Evolutionary conservation across 495 filamentous ascomycete genomes (phyloP), one percentile per base, ranked within the genome.

Genomic region (Aspergillus olivimuriae): DNA sequence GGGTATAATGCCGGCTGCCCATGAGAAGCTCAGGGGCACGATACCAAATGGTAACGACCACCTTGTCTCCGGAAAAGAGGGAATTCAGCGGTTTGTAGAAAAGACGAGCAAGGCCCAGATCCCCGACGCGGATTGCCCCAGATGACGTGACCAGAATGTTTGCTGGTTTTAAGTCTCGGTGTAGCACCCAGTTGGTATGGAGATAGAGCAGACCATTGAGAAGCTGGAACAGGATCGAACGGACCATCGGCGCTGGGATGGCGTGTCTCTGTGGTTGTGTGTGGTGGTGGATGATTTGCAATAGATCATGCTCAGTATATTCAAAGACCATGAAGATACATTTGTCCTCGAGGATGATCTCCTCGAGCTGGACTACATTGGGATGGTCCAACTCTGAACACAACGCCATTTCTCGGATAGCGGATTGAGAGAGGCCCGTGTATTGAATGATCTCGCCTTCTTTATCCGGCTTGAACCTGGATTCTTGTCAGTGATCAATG

Each of bases 301-400:
- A 74, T 32, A 99, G 72, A 60, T 99, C 92, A 64, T 86, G 92
- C 65, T 99, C 92, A 51, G 90, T 91, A 58, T 95, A 99, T 65
- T 97, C 92, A 57, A 99, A 99, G 15, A 99, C 90, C 87, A 99
- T 99, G 66, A 89, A 97, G 57, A 99, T 99, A 70, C 89, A 96
- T 68, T 96, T 97, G 64, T 94, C 89, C 66, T 99, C 89, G 11
- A 99, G 72, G 57, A 97, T 96, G 55, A 96, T 99, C 63, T 99
- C 92, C 51, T 91, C 79, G 21, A 95, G 75, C 46, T 84, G 78
- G 56, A 99, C 91, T 34, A 99, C 83, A 58, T 97, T 95, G 40
- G 77, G 70, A 62, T 99, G 90, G 16, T 77, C 80, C 9, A 97
- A 77, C 55, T 97, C 94, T 44, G 89, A 89, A 58, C 92, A 99